Percentiles rank a stretch among this genome's conserved stretches.
Evolutionary conservation across 768 basidiomycete species (phyloP).

Genomic region (Suillus cothurnatus): DNA sequence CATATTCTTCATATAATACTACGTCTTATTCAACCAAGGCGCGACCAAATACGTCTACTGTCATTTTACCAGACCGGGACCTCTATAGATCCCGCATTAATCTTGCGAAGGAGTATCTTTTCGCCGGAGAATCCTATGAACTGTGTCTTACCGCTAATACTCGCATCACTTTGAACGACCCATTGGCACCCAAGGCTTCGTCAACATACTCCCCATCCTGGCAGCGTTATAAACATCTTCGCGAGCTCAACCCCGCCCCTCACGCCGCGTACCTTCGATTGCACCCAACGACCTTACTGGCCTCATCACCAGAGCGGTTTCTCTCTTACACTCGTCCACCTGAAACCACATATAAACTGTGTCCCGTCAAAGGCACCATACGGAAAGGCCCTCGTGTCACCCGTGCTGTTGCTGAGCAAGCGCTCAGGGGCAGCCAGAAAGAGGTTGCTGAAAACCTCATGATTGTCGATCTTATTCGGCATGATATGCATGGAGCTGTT

Average conservation of each 20-base stretch:
- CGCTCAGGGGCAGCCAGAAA: slow-evolving; percentile 69
- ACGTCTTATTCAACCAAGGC: slow-evolving; percentile 30
- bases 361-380: slow-evolving; percentile 94
- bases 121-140: slow-evolving; percentile 89
- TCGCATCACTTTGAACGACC: slow-evolving; percentile 49
- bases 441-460: slow-evolving; percentile 97
- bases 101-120: slow-evolving; percentile 71
- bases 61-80: slow-evolving; percentile 58
- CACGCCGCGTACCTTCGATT: slow-evolving; percentile 82
- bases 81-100: slow-evolving; percentile 71
- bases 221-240: slow-evolving; percentile 73
- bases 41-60: slow-evolving; percentile 25
- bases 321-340: slow-evolving; percentile 76
- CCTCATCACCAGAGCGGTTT: slow-evolving; percentile 92
- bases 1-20: slow-evolving; percentile 15
- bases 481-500: slow-evolving; percentile 85
- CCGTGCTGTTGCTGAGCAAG: slow-evolving; percentile 64
- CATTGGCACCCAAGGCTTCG: slow-evolving; percentile 18
- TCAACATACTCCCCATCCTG: slow-evolving; percentile 47
- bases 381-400: slow-evolving; percentile 68
- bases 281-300: slow-evolving; percentile 74
- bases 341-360: slow-evolving; percentile 69
- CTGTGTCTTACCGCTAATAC: slow-evolving; percentile 85
- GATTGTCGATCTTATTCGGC: slow-evolving; percentile 96
- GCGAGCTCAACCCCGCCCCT: slow-evolving; percentile 82